Percentiles rank a stretch among this genome's conserved stretches.
Conservation (phyloP, 2,329 filamentous ascomycete genomes). For the Ramichloridium luteum region DNA sequence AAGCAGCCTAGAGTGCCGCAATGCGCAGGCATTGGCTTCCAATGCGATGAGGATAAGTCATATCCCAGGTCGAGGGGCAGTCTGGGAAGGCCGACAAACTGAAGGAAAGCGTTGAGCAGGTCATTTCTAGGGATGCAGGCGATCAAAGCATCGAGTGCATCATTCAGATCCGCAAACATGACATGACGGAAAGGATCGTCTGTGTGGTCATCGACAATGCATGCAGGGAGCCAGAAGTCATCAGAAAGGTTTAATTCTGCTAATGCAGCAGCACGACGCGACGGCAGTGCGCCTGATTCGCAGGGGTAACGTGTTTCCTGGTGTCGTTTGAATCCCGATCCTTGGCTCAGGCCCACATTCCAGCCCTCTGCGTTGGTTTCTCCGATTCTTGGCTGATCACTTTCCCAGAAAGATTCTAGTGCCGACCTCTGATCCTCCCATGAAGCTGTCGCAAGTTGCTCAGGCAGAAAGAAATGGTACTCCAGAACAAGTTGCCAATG, state of each 20-base stretch:
- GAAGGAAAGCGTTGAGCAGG: constrained; percentile 55
- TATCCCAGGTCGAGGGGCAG: constrained; percentile 18
- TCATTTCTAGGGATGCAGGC: constrained; percentile 27
- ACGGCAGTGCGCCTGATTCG: not conserved
- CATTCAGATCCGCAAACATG: constrained; percentile 63
- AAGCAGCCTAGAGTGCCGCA: no score
- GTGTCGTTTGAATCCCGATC: constrained; percentile 10
- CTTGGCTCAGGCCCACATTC: constrained; percentile 39
- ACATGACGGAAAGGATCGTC: constrained; percentile 68
- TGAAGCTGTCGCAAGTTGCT: constrained; percentile 1
- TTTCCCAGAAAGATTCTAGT: constrained; percentile 77
- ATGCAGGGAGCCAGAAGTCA: constrained; percentile 34
- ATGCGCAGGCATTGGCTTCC: constrained; percentile 1
- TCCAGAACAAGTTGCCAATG: constrained; percentile 78
- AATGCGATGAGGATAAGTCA: not conserved
- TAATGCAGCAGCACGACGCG: not conserved
- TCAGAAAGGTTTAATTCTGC: constrained; percentile 38
- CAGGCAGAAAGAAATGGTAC: constrained; percentile 50
- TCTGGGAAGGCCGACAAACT: constrained; percentile 39
- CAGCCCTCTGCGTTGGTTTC: constrained; percentile 62
- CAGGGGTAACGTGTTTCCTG: not conserved
- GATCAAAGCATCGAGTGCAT: constrained; percentile 42
- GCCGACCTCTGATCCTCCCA: constrained; percentile 13
- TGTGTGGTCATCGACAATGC: constrained; percentile 60
- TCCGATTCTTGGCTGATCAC: constrained; percentile 65